phyloP scores from a whole-genome alignment of 139 green algal species.

The Dunaliella sp. region DNA sequence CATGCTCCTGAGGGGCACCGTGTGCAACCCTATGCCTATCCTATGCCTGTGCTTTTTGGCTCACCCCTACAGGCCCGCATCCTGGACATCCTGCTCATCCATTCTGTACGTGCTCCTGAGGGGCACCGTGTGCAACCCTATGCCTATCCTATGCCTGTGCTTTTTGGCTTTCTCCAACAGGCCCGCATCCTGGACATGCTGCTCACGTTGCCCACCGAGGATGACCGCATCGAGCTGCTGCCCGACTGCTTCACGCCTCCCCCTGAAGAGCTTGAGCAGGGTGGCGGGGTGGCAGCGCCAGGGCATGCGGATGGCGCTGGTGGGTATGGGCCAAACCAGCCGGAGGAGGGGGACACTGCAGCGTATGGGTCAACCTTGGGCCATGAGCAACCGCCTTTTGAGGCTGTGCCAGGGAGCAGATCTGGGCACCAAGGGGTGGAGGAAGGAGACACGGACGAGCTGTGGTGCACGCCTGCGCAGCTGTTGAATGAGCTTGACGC shows the following conservation, averaged over 20 bases:
- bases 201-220: conserved; percentile 23
- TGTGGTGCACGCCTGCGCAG: conserved; percentile 50
- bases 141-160: too few species aligned
- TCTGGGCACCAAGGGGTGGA: not conserved
- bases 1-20: not conserved
- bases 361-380: too few species aligned
- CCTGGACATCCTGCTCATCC: too few species aligned
- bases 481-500: conserved; percentile 50
- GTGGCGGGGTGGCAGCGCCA: not conserved
- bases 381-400: too few species aligned
- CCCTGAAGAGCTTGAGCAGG: not conserved
- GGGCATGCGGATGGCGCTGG: conserved; percentile 4
- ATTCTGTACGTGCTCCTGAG: too few species aligned
- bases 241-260: conserved; percentile 62
- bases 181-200: conserved; percentile 54
- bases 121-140: too few species aligned
- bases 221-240: conserved; percentile 38
- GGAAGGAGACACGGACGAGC: conserved; percentile 30
- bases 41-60: too few species aligned
- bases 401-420: not conserved
- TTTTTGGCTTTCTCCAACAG: not conserved
- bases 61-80: too few species aligned
- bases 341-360: too few species aligned
- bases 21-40: too few species aligned
- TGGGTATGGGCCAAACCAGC: not conserved